Evolutionary conservation across 345 rosid genomes (phyloP).

Genomic region (Moricandia moricandioides): DNA sequence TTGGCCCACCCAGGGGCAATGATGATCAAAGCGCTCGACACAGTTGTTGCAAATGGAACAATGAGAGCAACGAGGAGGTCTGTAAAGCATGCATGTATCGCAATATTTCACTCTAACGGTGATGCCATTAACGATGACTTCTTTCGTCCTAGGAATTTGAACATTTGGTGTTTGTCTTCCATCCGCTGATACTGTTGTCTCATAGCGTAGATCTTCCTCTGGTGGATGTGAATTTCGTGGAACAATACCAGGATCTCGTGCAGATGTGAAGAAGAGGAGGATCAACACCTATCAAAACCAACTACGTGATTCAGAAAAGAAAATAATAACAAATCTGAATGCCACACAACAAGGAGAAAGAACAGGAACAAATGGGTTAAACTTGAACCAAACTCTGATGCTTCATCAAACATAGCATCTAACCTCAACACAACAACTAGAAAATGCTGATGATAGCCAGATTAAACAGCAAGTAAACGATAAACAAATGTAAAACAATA

Average conservation of each 20-base stretch:
- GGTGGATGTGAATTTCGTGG: constrained; percentile 96
- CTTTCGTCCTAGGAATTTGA: constrained; percentile 85
- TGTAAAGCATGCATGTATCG: constrained; percentile 96
- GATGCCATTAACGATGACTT: constrained; percentile 72
- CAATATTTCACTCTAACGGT: constrained; percentile 86
- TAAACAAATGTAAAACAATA: too few species aligned
- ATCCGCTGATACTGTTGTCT: constrained; percentile 48
- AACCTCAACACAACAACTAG: too few species aligned
- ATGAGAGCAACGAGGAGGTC: constrained; percentile 98
- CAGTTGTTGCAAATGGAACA: constrained; percentile 39
- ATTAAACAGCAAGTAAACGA: too few species aligned
- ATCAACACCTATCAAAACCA: constrained; percentile 65
- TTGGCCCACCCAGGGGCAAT: constrained; percentile 99
- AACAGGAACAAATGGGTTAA: too few species aligned
- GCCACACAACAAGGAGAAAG: not conserved
- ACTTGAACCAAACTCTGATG: too few species aligned
- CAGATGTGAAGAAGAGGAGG: constrained; percentile 84
- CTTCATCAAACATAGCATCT: too few species aligned
- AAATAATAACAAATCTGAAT: not conserved
- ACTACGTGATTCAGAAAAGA: constrained; percentile 11
- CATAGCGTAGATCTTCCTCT: constrained; percentile 74
- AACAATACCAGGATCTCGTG: constrained; percentile 90
- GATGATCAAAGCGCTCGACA: constrained; percentile 97
- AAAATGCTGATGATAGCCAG: too few species aligned
- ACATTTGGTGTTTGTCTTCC: constrained; percentile 89